phyloP scores from a whole-genome alignment of 176 grass and related monocot species.

The Oryza coarctata region DNA sequence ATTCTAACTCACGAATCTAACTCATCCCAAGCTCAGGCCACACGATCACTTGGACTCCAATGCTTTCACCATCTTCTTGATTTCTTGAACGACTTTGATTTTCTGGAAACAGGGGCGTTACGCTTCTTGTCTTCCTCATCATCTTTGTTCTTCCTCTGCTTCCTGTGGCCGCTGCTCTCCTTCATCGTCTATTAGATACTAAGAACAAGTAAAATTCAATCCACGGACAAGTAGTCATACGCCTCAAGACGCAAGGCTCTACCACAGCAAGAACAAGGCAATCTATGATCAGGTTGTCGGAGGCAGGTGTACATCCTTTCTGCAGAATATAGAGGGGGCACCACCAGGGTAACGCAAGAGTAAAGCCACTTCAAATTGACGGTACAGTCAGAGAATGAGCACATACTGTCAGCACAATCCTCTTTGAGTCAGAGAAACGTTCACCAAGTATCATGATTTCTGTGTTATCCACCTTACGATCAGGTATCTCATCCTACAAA shows the following conservation, averaged over 20 bases:
- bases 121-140: constrained; percentile 58
- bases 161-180: constrained; percentile 59
- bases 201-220: not conserved
- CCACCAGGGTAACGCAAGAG: not conserved
- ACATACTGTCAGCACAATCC: constrained; percentile 68
- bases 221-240: not conserved
- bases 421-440: constrained; percentile 65
- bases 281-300: not conserved
- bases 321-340: not conserved
- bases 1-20: constrained; percentile 2
- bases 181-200: constrained; percentile 49
- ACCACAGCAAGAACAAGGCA: not conserved
- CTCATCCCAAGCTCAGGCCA: not conserved
- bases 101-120: constrained; percentile 22
- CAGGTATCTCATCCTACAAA: constrained; percentile 53
- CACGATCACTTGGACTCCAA: not conserved
- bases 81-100: constrained; percentile 51
- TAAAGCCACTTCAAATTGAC: not conserved
- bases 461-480: constrained; percentile 38
- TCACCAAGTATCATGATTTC: constrained; percentile 74
- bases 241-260: not conserved
- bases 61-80: constrained; percentile 50
- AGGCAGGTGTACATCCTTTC: not conserved
- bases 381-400: not conserved
- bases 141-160: constrained; percentile 48